A percentile compares a stretch with the other conserved stretches of the same genome.
Conservation (phyloP, 2,329 filamentous ascomycete genomes). For the Monosporascus cannonballus region DNA sequence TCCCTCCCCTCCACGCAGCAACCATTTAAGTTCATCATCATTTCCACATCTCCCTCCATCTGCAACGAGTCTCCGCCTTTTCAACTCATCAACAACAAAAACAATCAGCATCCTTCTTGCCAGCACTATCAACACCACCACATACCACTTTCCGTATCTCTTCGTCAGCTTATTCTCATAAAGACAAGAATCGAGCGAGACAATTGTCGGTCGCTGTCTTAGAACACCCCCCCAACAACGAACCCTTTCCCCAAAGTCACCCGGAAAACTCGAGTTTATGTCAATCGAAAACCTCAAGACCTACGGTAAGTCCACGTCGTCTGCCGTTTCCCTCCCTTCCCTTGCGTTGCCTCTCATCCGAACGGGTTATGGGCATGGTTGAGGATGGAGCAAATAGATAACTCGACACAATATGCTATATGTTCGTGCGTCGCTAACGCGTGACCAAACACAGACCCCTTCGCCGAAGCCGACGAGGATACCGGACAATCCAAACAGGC, state of each 20-base stretch:
- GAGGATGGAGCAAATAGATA: too few relatives aligned
- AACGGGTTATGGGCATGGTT: too few relatives aligned
- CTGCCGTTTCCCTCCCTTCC: background rate
- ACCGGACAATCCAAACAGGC: conserved; percentile 91
- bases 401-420: too few relatives aligned
- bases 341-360: background rate
- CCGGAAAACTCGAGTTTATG: conserved; percentile 82
- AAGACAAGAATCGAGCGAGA: conserved; percentile 47
- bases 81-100: conserved; percentile 2
- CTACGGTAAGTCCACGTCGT: conserved; percentile 62
- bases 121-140: conserved; percentile 1
- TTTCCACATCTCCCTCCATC: background rate
- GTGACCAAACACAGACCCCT: conserved; percentile 68
- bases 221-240: conserved; percentile 28
- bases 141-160: conserved; percentile 7
- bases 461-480: conserved; percentile 99
- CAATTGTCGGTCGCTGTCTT: conserved; percentile 47
- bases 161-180: conserved; percentile 18
- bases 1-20: conserved; percentile 2
- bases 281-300: conserved; percentile 98
- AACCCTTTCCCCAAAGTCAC: conserved; percentile 49
- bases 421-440: conserved; percentile 17
- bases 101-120: background rate
- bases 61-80: conserved; percentile 5
- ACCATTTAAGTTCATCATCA: conserved; percentile 10